Percentiles rank a stretch among this genome's conserved stretches.
Evolutionary conservation across 495 filamentous ascomycete species (phyloP).

Genomic region (Lepidopterella palustris): DNA sequence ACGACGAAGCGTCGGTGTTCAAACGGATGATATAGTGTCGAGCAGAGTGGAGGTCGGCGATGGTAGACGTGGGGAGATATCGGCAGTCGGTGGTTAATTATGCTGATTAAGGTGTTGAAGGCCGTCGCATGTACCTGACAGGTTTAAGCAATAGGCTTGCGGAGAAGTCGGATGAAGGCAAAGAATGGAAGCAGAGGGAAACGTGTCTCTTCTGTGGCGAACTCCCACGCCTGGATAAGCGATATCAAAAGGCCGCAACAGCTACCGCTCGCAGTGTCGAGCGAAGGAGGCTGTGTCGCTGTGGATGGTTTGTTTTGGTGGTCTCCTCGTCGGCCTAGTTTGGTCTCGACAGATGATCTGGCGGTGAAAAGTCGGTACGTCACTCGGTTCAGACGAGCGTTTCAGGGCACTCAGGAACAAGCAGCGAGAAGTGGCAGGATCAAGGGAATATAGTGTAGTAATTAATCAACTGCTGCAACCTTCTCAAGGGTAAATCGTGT

Average conservation of each 20-base stretch:
- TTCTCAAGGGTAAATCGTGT: neutral
- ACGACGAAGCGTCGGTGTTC: neutral
- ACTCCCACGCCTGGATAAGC: slow-evolving; percentile 4
- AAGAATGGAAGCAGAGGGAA: neutral
- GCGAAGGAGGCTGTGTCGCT: slow-evolving; percentile 18
- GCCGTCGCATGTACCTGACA: neutral
- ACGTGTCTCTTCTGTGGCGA: slow-evolving; percentile 22
- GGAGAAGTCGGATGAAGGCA: neutral
- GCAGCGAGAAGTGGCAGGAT: slow-evolving; percentile 1
- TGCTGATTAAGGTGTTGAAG: neutral
- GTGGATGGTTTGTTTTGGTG: neutral
- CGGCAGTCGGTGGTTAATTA: neutral
- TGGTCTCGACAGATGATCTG: neutral
- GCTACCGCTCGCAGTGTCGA: neutral
- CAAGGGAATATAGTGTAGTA: neutral
- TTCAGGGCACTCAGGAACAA: neutral
- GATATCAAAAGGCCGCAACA: neutral
- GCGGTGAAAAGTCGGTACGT: slow-evolving; percentile 2
- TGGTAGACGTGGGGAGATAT: neutral
- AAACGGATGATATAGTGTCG: neutral
- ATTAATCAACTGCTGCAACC: neutral
- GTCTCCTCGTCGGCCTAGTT: neutral
- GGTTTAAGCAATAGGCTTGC: neutral
- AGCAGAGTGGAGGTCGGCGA: neutral
- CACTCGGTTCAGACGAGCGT: slow-evolving; percentile 6